phyloP scores from a whole-genome alignment of 192 early-diverging fungal species.

The Haplosporangium gracile region DNA sequence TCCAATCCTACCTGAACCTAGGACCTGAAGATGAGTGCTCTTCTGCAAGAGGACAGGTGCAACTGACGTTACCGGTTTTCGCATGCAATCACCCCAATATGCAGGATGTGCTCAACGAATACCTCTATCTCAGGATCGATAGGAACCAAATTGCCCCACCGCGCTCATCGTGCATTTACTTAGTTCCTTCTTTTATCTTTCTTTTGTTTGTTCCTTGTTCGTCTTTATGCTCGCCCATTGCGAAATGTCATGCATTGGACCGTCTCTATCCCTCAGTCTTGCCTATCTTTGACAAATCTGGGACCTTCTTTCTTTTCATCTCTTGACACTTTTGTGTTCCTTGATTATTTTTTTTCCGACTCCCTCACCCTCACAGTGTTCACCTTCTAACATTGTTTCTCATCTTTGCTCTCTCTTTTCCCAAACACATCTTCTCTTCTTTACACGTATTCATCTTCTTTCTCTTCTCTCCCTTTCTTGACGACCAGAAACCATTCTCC shows the following conservation, averaged over 20 bases:
- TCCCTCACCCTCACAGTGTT: neutral
- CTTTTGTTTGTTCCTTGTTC: conserved; percentile 1
- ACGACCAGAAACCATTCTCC: neutral
- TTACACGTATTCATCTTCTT: neutral
- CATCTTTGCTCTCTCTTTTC: neutral
- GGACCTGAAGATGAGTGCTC: too few relatives aligned
- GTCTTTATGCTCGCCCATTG: neutral
- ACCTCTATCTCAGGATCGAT: neutral
- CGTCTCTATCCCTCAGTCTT: neutral
- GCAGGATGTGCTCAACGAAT: too few relatives aligned
- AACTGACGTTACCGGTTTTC: too few relatives aligned
- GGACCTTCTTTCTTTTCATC: too few relatives aligned
- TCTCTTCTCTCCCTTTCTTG: neutral
- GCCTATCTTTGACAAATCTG: too few relatives aligned
- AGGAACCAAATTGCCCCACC: neutral
- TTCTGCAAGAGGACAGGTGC: too few relatives aligned
- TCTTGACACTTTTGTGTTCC: too few relatives aligned
- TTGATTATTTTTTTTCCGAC: neutral
- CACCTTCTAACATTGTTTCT: neutral
- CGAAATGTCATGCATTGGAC: neutral
- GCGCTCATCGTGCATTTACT: neutral
- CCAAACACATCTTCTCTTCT: neutral
- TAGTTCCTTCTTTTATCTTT: neutral
- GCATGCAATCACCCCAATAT: too few relatives aligned
- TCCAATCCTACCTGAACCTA: too few relatives aligned